Conservation (phyloP, 2,329 filamentous ascomycete species). For the Escovopsis sp. region DNA sequence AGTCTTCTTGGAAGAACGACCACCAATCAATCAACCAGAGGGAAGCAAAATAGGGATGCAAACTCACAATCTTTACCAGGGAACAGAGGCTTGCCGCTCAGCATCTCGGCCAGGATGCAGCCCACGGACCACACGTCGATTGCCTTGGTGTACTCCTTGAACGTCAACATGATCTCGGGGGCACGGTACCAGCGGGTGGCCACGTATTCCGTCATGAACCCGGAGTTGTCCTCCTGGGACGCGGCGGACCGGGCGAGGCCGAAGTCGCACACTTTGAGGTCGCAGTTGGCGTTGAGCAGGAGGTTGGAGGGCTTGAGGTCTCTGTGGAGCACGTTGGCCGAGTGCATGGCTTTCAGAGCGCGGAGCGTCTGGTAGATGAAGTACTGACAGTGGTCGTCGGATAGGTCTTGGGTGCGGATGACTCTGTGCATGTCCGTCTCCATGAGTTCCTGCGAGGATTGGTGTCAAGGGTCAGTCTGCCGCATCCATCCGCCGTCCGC, state of each 20-base stretch:
- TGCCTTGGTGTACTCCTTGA: constrained; percentile 99
- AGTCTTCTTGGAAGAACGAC: background rate
- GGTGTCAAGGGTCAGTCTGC: background rate
- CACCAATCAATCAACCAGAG: background rate
- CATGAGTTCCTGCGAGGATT: constrained; percentile 66
- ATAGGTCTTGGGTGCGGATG: constrained; percentile 95
- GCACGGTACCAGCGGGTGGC: constrained; percentile 98
- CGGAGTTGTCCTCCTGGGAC: constrained; percentile 97
- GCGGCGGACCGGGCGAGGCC: constrained; percentile 89
- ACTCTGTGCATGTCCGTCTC: constrained; percentile 99
- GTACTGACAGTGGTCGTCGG: constrained; percentile 98
- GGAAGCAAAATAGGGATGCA: background rate
- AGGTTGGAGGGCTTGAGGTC: constrained; percentile 97
- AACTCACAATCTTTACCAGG: constrained; percentile 92
- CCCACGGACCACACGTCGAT: constrained; percentile 99
- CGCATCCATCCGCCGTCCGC: background rate
- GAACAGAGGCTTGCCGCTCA: constrained; percentile 95
- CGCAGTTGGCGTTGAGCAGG: constrained; percentile 94
- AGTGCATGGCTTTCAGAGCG: constrained; percentile 98
- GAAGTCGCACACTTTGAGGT: constrained; percentile 98
- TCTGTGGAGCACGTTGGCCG: constrained; percentile 91
- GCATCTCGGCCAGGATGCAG: constrained; percentile 96
- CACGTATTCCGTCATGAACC: constrained; percentile 99
- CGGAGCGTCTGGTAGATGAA: constrained; percentile 99
- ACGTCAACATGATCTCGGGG: constrained; percentile 98